phyloP scores from a whole-genome alignment of 192 early-diverging fungal species.

The Backusella morwellensis region DNA sequence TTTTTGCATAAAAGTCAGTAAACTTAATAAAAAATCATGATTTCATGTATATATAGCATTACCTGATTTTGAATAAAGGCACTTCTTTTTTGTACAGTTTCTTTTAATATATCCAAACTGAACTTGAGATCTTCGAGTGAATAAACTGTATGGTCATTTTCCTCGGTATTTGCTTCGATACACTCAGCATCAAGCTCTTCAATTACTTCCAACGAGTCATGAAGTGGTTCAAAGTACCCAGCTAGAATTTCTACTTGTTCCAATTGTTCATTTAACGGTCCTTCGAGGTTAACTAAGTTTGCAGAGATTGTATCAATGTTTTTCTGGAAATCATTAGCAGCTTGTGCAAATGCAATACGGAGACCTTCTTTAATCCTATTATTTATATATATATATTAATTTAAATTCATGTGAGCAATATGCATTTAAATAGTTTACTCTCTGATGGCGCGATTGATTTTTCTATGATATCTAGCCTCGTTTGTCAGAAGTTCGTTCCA shows the following conservation, averaged over 20 bases:
- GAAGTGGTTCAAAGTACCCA: slow-evolving; percentile 49
- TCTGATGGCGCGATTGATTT: slow-evolving; percentile 83
- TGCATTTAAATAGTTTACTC: slow-evolving; percentile 47
- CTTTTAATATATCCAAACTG: slow-evolving; percentile 77
- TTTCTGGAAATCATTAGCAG: slow-evolving; percentile 79
- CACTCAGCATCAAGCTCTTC: slow-evolving; percentile 67
- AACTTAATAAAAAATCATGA: neutral
- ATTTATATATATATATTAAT: neutral
- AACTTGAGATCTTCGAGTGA: slow-evolving; percentile 88
- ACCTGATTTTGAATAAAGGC: slow-evolving; percentile 94
- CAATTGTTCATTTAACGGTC: slow-evolving; percentile 66
- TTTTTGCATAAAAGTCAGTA: neutral
- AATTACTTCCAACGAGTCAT: slow-evolving; percentile 51
- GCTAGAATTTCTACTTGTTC: slow-evolving; percentile 60
- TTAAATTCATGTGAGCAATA: neutral
- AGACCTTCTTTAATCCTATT: slow-evolving; percentile 78
- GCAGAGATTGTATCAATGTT: slow-evolving; percentile 69
- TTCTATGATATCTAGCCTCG: slow-evolving; percentile 78
- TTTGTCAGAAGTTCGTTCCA: slow-evolving; percentile 74
- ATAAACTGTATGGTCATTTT: slow-evolving; percentile 92
- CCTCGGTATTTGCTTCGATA: slow-evolving; percentile 84
- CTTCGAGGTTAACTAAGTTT: slow-evolving; percentile 66
- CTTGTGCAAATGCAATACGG: slow-evolving; percentile 74
- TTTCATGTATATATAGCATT: slow-evolving; percentile 3
- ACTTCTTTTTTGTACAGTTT: slow-evolving; percentile 75